phyloP scores from a whole-genome alignment of 2,329 filamentous ascomycete species.

The Paramyrothecium sp. region DNA sequence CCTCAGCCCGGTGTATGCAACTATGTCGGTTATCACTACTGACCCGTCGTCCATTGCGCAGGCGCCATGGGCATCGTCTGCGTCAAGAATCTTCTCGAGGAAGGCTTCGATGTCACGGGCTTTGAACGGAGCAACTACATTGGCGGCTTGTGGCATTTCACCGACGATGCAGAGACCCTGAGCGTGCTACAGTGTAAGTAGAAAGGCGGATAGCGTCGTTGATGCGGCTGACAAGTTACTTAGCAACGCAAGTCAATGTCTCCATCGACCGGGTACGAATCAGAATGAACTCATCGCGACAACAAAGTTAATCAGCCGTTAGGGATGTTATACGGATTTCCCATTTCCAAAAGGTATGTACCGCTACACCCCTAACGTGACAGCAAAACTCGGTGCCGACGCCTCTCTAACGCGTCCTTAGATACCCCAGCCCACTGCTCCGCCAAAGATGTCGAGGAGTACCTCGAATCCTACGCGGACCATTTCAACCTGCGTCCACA shows the following conservation, averaged over 20 bases:
- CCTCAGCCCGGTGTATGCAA: background rate
- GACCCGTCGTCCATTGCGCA: constrained; percentile 4
- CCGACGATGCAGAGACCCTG: constrained; percentile 29
- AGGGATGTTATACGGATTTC: constrained; percentile 34
- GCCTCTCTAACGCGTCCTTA: background rate
- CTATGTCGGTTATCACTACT: background rate
- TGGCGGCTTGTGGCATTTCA: constrained; percentile 43
- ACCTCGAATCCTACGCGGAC: constrained; percentile 30
- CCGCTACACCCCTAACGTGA: background rate
- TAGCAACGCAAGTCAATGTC: constrained; percentile 24
- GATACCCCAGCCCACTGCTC: constrained; percentile 18
- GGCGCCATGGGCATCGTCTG: constrained; percentile 35
- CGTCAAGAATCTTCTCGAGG: constrained; percentile 41
- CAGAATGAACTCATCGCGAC: background rate
- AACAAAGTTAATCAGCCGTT: constrained; percentile 8
- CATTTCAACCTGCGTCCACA: constrained; percentile 27
- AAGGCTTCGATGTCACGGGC: constrained; percentile 40
- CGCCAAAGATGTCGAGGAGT: constrained; percentile 25
- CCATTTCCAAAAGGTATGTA: constrained; percentile 25
- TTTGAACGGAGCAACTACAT: constrained; percentile 40
- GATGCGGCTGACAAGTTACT: background rate
- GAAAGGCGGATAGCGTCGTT: too few species aligned
- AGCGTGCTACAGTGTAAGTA: constrained; percentile 30
- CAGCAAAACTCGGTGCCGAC: background rate
- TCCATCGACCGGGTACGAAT: constrained; percentile 14